Base-by-base conservation (phyloP, 257 asterid species). In the Voacanga thouarsii region DNA sequence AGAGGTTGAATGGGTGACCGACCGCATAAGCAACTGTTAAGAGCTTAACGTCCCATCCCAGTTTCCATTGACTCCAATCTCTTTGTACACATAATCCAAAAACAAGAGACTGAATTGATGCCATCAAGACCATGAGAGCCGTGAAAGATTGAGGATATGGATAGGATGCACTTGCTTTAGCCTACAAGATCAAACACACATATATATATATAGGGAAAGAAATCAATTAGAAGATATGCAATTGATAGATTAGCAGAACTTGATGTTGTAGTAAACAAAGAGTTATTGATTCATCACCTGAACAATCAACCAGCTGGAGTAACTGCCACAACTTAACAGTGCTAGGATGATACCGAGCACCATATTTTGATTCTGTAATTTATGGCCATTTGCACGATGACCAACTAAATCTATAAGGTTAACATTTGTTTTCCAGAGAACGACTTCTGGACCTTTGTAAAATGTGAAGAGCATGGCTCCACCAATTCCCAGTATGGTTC, bases 401-500 rank as follows among this genome's bases (percentile, higher is more conserved):
- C 53, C 57, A 1, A 90, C 83, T 16, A 61, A 66, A 55, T 82
- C 79, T 18, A 90, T 81, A 24, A 92, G 89, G 70, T 91, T 87
- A 18, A 92, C 41, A 30, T 86, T 80, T 10, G 94, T 86, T 50
- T 79, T 65, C 88, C 94, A 85, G 0, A 82, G 49, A 51, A 79
- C 69, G 23, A 92, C 72, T 5, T 77, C 83, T 5, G 91, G 90
- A 0, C 99, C 97, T 85, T 86, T 89, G 82, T 86, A 90, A 65
- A 92, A 84, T 55, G 97, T 90, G 81, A 94, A 85, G 19, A 92
- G 80, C 97, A 88, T 91, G 16, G 97, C 99, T 41, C 99, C 97
- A 3, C 86, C 77, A 47, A 94, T 79, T 24, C 97, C 92, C 12
- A 92, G 0, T 8, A 88, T 0, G 1, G 97, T 92, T 14, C 97